Base-by-base conservation (phyloP, 2,329 filamentous ascomycete genomes). In the Aspergillus felis region DNA sequence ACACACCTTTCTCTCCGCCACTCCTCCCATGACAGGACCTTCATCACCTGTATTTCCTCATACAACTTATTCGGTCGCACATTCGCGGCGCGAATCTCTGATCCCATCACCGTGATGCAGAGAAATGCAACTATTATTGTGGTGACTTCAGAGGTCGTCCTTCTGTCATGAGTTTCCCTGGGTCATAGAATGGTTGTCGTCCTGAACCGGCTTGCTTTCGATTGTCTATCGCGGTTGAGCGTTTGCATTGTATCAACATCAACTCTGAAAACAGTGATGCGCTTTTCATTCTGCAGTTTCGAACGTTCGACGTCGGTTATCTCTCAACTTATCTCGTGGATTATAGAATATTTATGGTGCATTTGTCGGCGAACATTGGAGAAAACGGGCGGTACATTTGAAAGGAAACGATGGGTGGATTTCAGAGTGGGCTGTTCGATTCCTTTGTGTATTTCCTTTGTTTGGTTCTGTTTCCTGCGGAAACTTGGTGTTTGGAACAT, bases 31-130 rank as follows among this genome's bases (percentile, higher is more conserved):
- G 50, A 74, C 72, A 1, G 68, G 69, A 3, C 73, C 73, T 25
- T 69, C 73, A 14, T 75, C 72, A 7, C 72, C 73, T 8, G 64
- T 70, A 20, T 74, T 72, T 47, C 61, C 64, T 12, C 64, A 62
- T 10, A 64, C 66, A 9, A 66, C 68, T 0, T 73, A 70, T 46
- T 61, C 67, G 38, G 66, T 64, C 27, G 57, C 68, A 3, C 28
- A 59, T 14, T 71, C 67, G 32, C 68, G 70, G 51, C 68, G 66
- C 20, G 66, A 61, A 48, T 74, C 71, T 49, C 47, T 68, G 50
- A 65, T 66, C 44, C 65, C 63, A 12, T 68, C 68, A 5, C 59
- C 61, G n/a, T 66, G 29, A 55, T 14, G 12, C 12, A 41, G 24
- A 17, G 35, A 20, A 14, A 48, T 32, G 27, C 25, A 20, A 28